These are phyloP conservation scores for Alnus rubra DNA, from an alignment of 306 rosid species.

Conservation along the genomic window DNA sequence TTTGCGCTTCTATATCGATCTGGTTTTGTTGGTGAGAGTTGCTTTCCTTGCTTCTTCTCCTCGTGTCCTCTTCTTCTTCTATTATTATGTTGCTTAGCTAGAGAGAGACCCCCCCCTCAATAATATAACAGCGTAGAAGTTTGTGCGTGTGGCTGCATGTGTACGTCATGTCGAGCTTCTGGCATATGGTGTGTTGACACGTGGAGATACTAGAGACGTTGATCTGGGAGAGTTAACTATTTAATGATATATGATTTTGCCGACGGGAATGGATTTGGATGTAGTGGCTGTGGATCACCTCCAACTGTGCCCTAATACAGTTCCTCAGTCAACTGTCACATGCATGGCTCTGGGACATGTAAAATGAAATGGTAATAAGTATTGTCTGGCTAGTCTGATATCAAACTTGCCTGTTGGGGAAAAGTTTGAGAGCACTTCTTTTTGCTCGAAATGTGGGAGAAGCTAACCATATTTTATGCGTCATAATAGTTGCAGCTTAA, in stretches of 20 bases:
- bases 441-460: neutral
- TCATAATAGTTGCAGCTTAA: too few relatives aligned
- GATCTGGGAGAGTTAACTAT: constrained; percentile 26
- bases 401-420: neutral
- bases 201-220: constrained; percentile 38
- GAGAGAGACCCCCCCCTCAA: constrained; percentile 48
- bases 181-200: constrained; percentile 22
- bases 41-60: neutral
- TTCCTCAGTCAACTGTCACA: constrained; percentile 38
- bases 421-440: neutral
- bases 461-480: too few relatives aligned
- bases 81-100: constrained; percentile 44
- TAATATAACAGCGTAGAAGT: constrained; percentile 59
- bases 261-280: constrained; percentile 39
- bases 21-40: constrained; percentile 17
- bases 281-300: constrained; percentile 38
- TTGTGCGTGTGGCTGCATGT: constrained; percentile 61
- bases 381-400: neutral
- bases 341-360: constrained; percentile 21
- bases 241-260: constrained; percentile 26
- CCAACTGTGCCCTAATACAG: constrained; percentile 27
- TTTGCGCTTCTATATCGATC: constrained; percentile 4
- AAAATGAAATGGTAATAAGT: neutral
- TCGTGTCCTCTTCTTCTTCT: constrained; percentile 34
- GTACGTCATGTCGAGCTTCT: constrained; percentile 39